Base-by-base conservation (phyloP, 129 eudicot genomes). In the Flaveria brownii region DNA sequence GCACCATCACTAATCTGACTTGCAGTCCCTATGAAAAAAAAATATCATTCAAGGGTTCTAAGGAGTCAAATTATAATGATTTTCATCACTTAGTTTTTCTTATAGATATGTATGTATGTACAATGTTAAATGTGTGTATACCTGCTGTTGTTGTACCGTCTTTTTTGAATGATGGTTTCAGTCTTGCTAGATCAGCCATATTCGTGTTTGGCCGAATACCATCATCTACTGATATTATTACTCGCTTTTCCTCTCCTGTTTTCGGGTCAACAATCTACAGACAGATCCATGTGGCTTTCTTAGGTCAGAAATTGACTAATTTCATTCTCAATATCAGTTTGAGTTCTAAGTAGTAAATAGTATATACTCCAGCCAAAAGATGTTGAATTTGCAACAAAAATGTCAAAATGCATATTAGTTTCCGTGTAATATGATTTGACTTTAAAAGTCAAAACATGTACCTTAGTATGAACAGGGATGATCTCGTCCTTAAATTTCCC, bases 1-100 rank as follows among this genome's bases (percentile, higher is more conserved):
- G 99, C 99, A 70, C 99, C 99, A 72, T 94, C 99, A 80, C 96
- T 94, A 61, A 94, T 88, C 76, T 94, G 99, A 81, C 99, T 94
- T 67, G 99, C 83, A 77, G 86, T 94, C 67, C 97, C 98, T 93
- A 71, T 6, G 25, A n/a, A 66, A 55, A 14, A 54, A 25, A n/a
- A 43, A 75, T n/a, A 42, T 76, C 70, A 72, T 45, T 17, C 15
- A 3, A 36, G 7, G 23, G 25, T 78, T 50, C 5, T 62, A 56
- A 25, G 10, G 15, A 72, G 62, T 55, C 46, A 4, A 47, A 36
- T 59, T 36, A 5, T 33, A 4, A 36, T 67, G 72, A 67, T 67
- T 5, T 61, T 13, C 39, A 26, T 61, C 67, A 26, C 42, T 61
- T 41, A 2, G 33, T 17, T 9, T 41, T 55, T 64, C 36, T 39